Evolutionary conservation across 306 rosid genomes (phyloP), one percentile per base, ranked within the genome.

Genomic region (Vicia villosa): DNA sequence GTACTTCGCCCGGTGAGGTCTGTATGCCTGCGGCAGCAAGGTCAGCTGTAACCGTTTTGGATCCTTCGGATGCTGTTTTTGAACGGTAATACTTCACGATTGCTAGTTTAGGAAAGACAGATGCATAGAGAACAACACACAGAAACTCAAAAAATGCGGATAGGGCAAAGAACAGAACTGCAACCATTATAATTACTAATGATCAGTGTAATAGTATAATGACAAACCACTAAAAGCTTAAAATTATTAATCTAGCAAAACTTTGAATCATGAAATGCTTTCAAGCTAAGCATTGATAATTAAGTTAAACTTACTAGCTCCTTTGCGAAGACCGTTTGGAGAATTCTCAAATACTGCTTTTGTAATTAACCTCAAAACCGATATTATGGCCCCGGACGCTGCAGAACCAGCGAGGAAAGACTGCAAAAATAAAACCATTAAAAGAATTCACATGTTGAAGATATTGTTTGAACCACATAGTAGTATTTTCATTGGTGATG

Each of bases 11-110:
- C 4, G 72, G 70, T 65, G 75, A 46, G 49, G 75, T 52, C 47
- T 74, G 81, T 74, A 93, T 86, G 61, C 98, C 97, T 43, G 73
- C 94, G 0, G 94, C 98, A 0, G 94, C 97, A 37, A 90, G 96
- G 58, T 93, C 98, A 12, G 94, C 87, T 60, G 97, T 64, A 38
- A 93, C 92, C 5, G 98, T 85, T 81, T 86, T 90, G 28, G 96
- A 79, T 69, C 96, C 98, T 79, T 93, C 96, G 14, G 85, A 85
- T 40, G 92, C 97, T 22, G 96, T 97, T 80, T 83, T 90, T 50
- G 90, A 79, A 55, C 98, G 94, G 82, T 86, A 93, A 63, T 85
- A 80, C 81, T 88, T 93, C 56, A 93, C 90, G 37, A 90, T 77
- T 19, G 96, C 86, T 59, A 90, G 61, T 58, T 86, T 93, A 2